Percentiles rank a stretch among this genome's conserved stretches.
Evolutionary conservation across 1,284 basidiomycete species (phyloP).

Genomic region (Cystobasidium pallidum): DNA sequence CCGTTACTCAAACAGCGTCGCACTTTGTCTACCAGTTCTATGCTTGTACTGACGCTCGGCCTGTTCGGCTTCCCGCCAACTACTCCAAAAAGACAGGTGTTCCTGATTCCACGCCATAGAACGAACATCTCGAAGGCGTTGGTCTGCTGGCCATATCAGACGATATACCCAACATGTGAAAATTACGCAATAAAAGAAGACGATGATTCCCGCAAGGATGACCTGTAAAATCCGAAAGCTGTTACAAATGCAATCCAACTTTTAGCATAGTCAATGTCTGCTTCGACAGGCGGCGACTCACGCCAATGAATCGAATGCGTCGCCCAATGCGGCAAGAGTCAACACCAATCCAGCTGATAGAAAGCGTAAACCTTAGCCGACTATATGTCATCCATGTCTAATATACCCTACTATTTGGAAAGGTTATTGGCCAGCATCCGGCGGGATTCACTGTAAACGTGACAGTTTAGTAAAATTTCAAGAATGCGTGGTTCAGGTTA

Average conservation of each 20-base stretch:
- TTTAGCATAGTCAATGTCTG: not conserved
- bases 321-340: slow-evolving; percentile 24
- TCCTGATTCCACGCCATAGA: slow-evolving; percentile 25
- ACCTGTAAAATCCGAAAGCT: slow-evolving; percentile 32
- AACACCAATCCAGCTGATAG: slow-evolving; percentile 22
- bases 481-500: not conserved
- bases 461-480: not conserved
- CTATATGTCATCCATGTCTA: no score
- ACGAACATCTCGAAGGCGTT: slow-evolving; percentile 5
- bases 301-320: slow-evolving; percentile 13
- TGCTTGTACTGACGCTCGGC: slow-evolving; percentile 20
- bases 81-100: slow-evolving; percentile 38
- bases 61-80: slow-evolving; percentile 32
- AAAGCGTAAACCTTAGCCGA: not conserved
- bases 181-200: slow-evolving; percentile 17
- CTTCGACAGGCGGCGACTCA: not conserved
- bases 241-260: not conserved
- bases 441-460: slow-evolving; percentile 22
- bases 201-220: slow-evolving; percentile 16
- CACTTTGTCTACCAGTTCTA: not conserved
- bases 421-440: slow-evolving; percentile 32
- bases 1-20: not conserved
- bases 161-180: slow-evolving; percentile 37
- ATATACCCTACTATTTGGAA: slow-evolving; percentile 8
- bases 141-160: slow-evolving; percentile 24